A percentile compares a stretch with the other conserved stretches of the same genome.
Conservation (phyloP, 2,329 filamentous ascomycete species). For the Pseudogymnoascus sp. region DNA sequence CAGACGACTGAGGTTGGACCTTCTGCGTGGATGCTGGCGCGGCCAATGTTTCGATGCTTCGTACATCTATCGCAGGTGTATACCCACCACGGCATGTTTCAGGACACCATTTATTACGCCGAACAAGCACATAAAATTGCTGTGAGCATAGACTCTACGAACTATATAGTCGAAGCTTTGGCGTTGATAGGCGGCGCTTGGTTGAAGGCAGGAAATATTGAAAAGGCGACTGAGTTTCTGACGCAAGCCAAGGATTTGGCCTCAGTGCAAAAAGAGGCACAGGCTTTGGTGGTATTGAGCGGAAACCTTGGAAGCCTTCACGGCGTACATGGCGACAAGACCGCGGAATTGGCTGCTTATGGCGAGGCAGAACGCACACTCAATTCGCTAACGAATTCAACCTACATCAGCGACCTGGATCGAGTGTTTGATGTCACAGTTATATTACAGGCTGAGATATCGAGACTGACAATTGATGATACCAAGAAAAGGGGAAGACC, state of each 20-base stretch:
- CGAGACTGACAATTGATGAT: conserved; percentile 26
- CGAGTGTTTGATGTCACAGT: conserved; percentile 17
- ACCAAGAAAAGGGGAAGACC: conserved; percentile 25
- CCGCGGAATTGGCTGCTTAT: conserved; percentile 42
- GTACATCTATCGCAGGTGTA: conserved; percentile 71
- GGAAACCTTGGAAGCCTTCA: conserved; percentile 51
- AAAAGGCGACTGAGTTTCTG: conserved; percentile 50
- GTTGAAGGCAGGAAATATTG: conserved; percentile 49
- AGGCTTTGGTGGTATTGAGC: conserved; percentile 42
- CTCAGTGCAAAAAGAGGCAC: conserved; percentile 37
- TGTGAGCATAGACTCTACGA: conserved; percentile 22
- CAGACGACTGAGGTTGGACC: conserved; percentile 40
- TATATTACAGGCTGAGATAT: conserved; percentile 21
- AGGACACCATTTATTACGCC: conserved; percentile 81
- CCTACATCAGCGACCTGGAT: conserved; percentile 22
- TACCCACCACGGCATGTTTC: conserved; percentile 75
- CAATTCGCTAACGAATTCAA: conserved; percentile 35
- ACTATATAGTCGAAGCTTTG: conserved; percentile 45
- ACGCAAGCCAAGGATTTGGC: conserved; percentile 47
- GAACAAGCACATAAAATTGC: conserved; percentile 78
- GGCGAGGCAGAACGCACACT: conserved; percentile 41
- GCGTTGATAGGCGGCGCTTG: conserved; percentile 50
- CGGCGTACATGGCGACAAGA: conserved; percentile 38
- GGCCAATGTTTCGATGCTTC: conserved; percentile 64
- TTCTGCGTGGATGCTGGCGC: conserved; percentile 72